Conservation (phyloP, 208 protist species). For the Trypanosomatidae sp. region DNA sequence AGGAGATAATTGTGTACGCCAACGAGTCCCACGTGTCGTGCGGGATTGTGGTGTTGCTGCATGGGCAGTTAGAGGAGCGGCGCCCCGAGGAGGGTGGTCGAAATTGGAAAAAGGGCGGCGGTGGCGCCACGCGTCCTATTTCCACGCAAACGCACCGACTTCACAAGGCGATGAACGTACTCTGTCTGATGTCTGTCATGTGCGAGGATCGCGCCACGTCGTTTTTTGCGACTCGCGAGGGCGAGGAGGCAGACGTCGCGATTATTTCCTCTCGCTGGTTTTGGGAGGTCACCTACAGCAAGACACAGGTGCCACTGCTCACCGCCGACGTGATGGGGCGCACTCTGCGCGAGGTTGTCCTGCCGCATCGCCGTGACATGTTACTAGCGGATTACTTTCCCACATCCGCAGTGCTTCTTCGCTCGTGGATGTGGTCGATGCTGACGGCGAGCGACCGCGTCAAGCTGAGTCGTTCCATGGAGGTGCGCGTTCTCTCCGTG, state of each 20-base stretch:
- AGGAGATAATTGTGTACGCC: constrained; percentile 75
- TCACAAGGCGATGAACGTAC: constrained; percentile 49
- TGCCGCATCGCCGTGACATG: constrained; percentile 65
- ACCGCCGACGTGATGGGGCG: constrained; percentile 42
- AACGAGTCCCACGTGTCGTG: constrained; percentile 75
- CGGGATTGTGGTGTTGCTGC: constrained; percentile 78
- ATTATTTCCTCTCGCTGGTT: constrained; percentile 81
- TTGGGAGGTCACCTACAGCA: constrained; percentile 70
- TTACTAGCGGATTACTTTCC: constrained; percentile 65
- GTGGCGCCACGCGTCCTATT: constrained; percentile 29
- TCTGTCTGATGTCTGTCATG: constrained; percentile 73
- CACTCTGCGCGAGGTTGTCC: constrained; percentile 45
- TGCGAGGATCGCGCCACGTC: constrained; percentile 73
- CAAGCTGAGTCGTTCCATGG: constrained; percentile 70
- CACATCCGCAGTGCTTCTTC: constrained; percentile 70
- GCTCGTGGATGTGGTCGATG: constrained; percentile 86
- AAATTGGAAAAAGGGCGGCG: background rate
- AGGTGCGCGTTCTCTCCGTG: constrained; percentile 63
- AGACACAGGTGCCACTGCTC: constrained; percentile 34
- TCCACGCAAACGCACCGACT: constrained; percentile 32
- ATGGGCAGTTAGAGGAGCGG: constrained; percentile 68
- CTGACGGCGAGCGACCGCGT: constrained; percentile 74
- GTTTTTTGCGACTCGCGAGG: constrained; percentile 38
- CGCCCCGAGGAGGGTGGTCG: constrained; percentile 12
- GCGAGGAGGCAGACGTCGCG: constrained; percentile 64